phyloP scores from a whole-genome alignment of 495 filamentous ascomycete species.

The Penicillium cosmopolitanum region DNA sequence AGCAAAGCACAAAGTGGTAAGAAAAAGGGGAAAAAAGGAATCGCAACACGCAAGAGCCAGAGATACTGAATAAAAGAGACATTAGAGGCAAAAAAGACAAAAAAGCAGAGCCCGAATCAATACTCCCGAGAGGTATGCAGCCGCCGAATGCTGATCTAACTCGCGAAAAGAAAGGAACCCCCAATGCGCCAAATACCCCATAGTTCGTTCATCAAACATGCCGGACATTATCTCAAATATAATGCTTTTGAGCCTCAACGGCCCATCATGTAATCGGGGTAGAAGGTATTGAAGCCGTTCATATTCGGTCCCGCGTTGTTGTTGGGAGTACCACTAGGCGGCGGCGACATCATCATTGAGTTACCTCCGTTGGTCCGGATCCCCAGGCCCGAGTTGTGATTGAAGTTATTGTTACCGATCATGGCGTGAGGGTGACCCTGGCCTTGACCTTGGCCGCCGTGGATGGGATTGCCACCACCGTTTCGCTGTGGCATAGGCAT shows the following conservation, averaged over 20 bases:
- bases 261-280: conserved; percentile 66
- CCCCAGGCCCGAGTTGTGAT: conserved; percentile 48
- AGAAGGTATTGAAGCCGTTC: conserved; percentile 50
- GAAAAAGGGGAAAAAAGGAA: conserved; percentile 15
- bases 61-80: conserved; percentile 10
- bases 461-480: conserved; percentile 33
- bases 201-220: conserved; percentile 50
- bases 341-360: conserved; percentile 47
- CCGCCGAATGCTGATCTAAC: conserved; percentile 56
- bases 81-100: conserved; percentile 25
- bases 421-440: conserved; percentile 39
- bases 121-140: conserved; percentile 49
- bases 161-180: conserved; percentile 41
- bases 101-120: conserved; percentile 42
- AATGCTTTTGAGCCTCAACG: conserved; percentile 42
- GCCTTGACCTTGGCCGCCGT: conserved; percentile 10
- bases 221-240: conserved; percentile 48
- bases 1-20: conserved; percentile 16
- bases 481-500: conserved; percentile 44
- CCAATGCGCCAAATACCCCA: conserved; percentile 53
- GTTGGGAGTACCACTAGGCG: conserved; percentile 42
- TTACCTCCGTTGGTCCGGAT: conserved; percentile 48
- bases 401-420: conserved; percentile 40
- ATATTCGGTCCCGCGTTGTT: conserved; percentile 44
- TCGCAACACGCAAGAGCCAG: conserved; percentile 2